Evolutionary conservation across 345 rosid genomes (phyloP).

Genomic region (rapeseed (Brassica napus)): DNA sequence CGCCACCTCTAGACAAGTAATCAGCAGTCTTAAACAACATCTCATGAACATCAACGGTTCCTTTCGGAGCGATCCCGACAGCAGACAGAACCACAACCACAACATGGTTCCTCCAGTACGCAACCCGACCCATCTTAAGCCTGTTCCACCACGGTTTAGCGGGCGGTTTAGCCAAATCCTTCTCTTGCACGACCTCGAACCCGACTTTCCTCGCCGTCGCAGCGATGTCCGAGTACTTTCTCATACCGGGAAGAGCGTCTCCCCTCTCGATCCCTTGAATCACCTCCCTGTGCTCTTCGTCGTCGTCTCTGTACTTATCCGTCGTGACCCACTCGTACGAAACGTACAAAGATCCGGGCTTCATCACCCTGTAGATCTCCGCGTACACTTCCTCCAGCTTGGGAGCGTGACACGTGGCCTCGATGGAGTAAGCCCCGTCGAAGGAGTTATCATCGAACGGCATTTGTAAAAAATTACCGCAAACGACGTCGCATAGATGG

Average conservation of each 20-base stretch:
- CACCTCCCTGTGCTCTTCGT: constrained; percentile 66
- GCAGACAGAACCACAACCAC: constrained; percentile 68
- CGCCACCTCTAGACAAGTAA: constrained; percentile 78
- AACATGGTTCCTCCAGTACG: constrained; percentile 95
- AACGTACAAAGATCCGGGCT: constrained; percentile 77
- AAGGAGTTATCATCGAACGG: constrained; percentile 72
- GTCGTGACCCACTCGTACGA: constrained; percentile 98
- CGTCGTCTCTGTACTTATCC: constrained; percentile 48
- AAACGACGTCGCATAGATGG: constrained; percentile 73
- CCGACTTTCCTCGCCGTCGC: constrained; percentile 71
- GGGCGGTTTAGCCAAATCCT: constrained; percentile 85
- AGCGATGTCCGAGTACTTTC: constrained; percentile 61
- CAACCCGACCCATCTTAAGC: constrained; percentile 81
- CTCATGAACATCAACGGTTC: constrained; percentile 92
- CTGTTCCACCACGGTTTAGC: constrained; percentile 86
- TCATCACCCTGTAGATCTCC: constrained; percentile 77
- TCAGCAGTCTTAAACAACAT: constrained; percentile 89
- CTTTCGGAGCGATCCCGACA: constrained; percentile 83
- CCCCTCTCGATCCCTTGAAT: constrained; percentile 94
- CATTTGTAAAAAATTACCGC: constrained; percentile 88
- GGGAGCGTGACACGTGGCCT: constrained; percentile 98
- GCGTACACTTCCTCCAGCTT: constrained; percentile 79
- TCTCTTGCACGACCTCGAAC: constrained; percentile 79
- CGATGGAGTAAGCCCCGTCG: constrained; percentile 98
- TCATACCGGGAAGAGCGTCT: constrained; percentile 81